Conservation (phyloP, 768 basidiomycete species). For the Russula ochroleuca region DNA sequence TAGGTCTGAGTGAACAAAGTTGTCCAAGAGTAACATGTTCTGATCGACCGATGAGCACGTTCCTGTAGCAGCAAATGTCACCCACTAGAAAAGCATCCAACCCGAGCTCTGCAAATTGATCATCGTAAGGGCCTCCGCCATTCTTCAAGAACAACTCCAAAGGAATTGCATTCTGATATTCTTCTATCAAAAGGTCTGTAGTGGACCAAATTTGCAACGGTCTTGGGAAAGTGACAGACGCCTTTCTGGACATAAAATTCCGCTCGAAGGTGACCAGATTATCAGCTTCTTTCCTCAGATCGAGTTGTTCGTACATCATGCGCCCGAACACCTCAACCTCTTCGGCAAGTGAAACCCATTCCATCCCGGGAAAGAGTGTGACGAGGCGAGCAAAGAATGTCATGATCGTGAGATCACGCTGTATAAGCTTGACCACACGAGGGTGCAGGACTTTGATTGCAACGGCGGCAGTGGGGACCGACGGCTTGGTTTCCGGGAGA, state of each 20-base stretch:
- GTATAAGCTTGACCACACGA: conserved; percentile 71
- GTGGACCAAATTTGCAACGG: conserved; percentile 82
- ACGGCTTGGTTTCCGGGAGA: conserved; percentile 54
- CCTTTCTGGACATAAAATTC: conserved; percentile 76
- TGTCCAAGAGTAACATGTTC: conserved; percentile 98
- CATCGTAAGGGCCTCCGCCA: conserved; percentile 89
- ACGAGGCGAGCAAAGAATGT: conserved; percentile 79
- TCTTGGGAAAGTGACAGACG: conserved; percentile 85
- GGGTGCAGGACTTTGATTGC: conserved; percentile 98
- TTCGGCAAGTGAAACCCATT: conserved; percentile 94
- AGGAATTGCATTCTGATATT: conserved; percentile 89
- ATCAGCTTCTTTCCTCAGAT: conserved; percentile 84
- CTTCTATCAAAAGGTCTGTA: conserved; percentile 80
- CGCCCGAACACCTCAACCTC: conserved; percentile 91
- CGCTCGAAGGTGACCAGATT: conserved; percentile 81
- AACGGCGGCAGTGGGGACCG: conserved; percentile 78
- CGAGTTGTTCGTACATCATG: conserved; percentile 96
- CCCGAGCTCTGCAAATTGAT: conserved; percentile 85
- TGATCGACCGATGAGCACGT: conserved; percentile 34
- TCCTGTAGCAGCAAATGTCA: conserved; percentile 19
- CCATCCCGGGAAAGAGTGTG: conserved; percentile 82
- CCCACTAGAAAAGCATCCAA: conserved; percentile 91
- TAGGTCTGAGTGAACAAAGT: conserved; percentile 91
- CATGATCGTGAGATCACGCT: conserved; percentile 93
- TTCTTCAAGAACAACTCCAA: conserved; percentile 82